Evolutionary conservation across 768 basidiomycete genomes (phyloP).

Genomic region (Pisolithus orientalis): DNA sequence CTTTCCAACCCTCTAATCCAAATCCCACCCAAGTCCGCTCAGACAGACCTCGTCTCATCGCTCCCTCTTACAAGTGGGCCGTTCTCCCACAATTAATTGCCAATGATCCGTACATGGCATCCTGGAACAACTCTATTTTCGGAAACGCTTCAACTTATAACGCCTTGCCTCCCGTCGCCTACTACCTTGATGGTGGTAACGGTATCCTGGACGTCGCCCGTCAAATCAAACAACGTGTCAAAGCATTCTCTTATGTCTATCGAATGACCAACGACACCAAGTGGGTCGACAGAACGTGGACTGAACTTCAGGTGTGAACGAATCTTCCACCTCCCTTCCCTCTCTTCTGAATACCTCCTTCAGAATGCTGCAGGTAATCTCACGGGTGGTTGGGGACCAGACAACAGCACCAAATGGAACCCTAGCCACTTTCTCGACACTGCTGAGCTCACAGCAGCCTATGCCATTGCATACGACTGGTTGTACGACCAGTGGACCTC

Average conservation of each 20-base stretch:
- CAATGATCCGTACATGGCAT: slow-evolving; percentile 76
- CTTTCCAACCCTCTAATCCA: slow-evolving; percentile 64
- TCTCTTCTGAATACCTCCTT: neutral
- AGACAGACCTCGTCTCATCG: slow-evolving; percentile 87
- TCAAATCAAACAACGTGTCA: slow-evolving; percentile 84
- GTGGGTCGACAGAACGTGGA: slow-evolving; percentile 84
- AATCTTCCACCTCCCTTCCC: neutral
- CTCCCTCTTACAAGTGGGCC: slow-evolving; percentile 87
- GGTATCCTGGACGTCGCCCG: slow-evolving; percentile 92
- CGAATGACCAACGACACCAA: slow-evolving; percentile 87
- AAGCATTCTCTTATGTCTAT: slow-evolving; percentile 88
- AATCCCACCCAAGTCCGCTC: slow-evolving; percentile 54
- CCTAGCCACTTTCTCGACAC: slow-evolving; percentile 84
- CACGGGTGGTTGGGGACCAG: slow-evolving; percentile 57
- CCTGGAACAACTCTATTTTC: slow-evolving; percentile 91
- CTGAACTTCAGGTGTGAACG: slow-evolving; percentile 69
- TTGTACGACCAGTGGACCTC: slow-evolving; percentile 77
- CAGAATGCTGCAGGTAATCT: slow-evolving; percentile 72
- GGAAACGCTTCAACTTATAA: slow-evolving; percentile 78
- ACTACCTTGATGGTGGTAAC: slow-evolving; percentile 73
- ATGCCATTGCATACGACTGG: slow-evolving; percentile 96
- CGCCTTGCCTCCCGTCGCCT: slow-evolving; percentile 54
- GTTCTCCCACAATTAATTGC: slow-evolving; percentile 72
- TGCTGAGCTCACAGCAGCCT: slow-evolving; percentile 86
- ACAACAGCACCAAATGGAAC: slow-evolving; percentile 73